Percentiles rank a stretch among this genome's conserved stretches.
These are phyloP conservation scores for Inga laurina DNA, from an alignment of 306 rosid genomes.

Conservation along the genomic window DNA sequence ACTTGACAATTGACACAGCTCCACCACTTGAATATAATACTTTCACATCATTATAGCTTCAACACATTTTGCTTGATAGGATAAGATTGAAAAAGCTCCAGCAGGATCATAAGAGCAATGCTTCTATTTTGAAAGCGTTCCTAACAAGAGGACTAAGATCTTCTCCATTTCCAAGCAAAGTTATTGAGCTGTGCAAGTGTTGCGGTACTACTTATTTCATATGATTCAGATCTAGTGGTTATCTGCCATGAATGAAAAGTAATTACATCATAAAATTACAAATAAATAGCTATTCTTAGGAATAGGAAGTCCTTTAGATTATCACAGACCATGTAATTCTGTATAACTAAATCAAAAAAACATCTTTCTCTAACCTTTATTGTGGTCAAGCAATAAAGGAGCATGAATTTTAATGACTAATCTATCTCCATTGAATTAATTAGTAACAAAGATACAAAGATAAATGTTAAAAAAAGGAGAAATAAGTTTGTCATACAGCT, in stretches of 20 bases:
- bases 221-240: constrained; percentile 94
- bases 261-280: constrained; percentile 20
- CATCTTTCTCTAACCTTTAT: background rate
- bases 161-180: constrained; percentile 36
- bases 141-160: too few relatives aligned
- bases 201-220: constrained; percentile 85
- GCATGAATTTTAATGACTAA: background rate
- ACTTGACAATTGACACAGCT: too few relatives aligned
- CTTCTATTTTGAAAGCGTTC: too few relatives aligned
- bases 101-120: too few relatives aligned
- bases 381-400: background rate
- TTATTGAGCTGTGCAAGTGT: constrained; percentile 89
- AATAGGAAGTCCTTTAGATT: background rate
- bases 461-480: too few relatives aligned
- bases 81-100: too few relatives aligned
- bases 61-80: too few relatives aligned
- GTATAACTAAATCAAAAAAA: background rate
- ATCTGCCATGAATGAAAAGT: constrained; percentile 58
- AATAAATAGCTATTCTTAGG: background rate
- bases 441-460: too few relatives aligned
- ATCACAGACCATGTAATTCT: too few relatives aligned
- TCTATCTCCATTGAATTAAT: background rate
- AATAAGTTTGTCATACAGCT: too few relatives aligned
- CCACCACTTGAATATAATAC: too few relatives aligned
- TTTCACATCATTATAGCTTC: too few relatives aligned